Evolutionary conservation across 495 filamentous ascomycete genomes (phyloP), one percentile per base, ranked within the genome.

Genomic region (Penicillium fimorum): DNA sequence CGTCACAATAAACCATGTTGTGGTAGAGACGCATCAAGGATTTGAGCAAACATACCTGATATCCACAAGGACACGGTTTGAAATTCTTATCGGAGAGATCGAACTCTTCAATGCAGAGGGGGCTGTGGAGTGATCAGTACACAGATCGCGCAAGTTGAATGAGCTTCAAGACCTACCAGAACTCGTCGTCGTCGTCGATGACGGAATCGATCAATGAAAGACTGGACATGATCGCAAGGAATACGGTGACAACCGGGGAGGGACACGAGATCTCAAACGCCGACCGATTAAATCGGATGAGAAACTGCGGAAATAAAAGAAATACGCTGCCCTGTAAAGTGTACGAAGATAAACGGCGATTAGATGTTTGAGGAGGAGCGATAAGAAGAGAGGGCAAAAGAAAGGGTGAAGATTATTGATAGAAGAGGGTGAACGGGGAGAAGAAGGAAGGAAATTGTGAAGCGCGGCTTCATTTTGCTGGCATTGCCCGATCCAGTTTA

Each of bases 31-130:
- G 20, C 29, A 12, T 47, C 4, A 38, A 27, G 5, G 13, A 8
- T 5, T 2, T 13, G 4, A 30, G 15, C 8, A 15, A 29, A 65
- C 81, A 45, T 84, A 97, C 94, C 81, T 97, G 92, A 66, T 97
- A 99, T 37, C 95, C 95, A 70, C 94, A 99, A 25, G 93, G 95
- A 77, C 95, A 99, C 57, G 95, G 95, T 62, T 85, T 88, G 75
- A 99, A 99, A 78, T 95, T 96, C 72, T 90, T 89, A 77, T 99
- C 95, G 29, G 90, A 92, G 40, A 97, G 85, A 69, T 97, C 95
- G 67, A 97, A 92, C 79, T 97, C 95, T 78, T 99, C 95, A 70
- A 99, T 94, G 76, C 95, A 99, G 45, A 99, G 88, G 65, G 95
- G 95, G 72, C 90, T 94, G 65, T 33, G 45, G 42, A 33, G 38